phyloP scores from a whole-genome alignment of 1,284 basidiomycete genomes.

The Veloboletus limbatus region DNA sequence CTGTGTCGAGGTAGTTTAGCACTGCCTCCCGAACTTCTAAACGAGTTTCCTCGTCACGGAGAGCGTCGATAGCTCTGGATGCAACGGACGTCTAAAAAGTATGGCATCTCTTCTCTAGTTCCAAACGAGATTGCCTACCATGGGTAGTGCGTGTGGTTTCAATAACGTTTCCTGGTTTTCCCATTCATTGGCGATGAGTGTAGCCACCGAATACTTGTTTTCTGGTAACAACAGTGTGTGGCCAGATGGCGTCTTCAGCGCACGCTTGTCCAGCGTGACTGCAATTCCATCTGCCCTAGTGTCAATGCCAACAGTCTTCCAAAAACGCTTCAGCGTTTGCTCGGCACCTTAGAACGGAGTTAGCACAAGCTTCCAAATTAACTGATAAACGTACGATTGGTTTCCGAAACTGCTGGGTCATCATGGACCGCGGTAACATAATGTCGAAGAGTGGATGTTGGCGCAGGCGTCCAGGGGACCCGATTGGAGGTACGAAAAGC shows the following conservation, averaged over 20 bases:
- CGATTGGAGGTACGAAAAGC: not conserved
- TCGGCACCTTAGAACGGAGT: conserved; percentile 65
- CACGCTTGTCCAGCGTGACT: conserved; percentile 81
- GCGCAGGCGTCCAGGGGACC: not conserved
- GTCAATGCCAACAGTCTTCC: conserved; percentile 82
- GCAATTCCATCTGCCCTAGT: conserved; percentile 55
- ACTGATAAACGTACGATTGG: conserved; percentile 47
- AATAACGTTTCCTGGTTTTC: conserved; percentile 85
- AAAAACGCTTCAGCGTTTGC: conserved; percentile 82
- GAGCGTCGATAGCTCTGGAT: conserved; percentile 84
- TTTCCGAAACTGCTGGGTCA: conserved; percentile 48
- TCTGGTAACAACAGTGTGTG: conserved; percentile 70
- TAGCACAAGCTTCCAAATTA: conserved; percentile 3
- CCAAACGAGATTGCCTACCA: conserved; percentile 53
- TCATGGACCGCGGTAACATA: conserved; percentile 31
- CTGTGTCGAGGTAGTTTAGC: conserved; percentile 89
- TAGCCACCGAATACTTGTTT: conserved; percentile 71
- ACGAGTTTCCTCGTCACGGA: conserved; percentile 57
- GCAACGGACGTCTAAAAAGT: conserved; percentile 73
- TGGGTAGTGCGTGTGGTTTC: conserved; percentile 89
- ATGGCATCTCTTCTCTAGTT: not conserved
- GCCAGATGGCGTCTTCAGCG: conserved; percentile 87
- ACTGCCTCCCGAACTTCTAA: conserved; percentile 71
- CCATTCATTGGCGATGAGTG: conserved; percentile 94
- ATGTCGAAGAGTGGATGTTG: conserved; percentile 3